Base-by-base conservation (phyloP, 2,329 filamentous ascomycete genomes). In the Elsinoe australis region DNA sequence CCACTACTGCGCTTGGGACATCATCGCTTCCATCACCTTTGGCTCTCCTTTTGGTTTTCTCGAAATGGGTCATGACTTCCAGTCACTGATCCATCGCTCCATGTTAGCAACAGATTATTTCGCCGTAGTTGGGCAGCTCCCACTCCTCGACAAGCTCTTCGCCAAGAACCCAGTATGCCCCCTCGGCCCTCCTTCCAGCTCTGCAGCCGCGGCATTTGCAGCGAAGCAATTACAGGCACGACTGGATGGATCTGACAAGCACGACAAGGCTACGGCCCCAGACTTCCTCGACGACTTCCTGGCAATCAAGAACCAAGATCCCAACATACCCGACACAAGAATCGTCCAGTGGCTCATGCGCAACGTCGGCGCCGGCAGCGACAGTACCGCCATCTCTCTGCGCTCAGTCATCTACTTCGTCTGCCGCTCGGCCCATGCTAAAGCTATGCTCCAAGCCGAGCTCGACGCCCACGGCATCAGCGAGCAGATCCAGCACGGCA, bases 341-440 rank as follows among this genome's bases (percentile, higher is more conserved):
- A n/a, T n/a, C n/a, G 32, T 34, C 32, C 14, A 7, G 14, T 34
- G 32, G 32, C 5, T 34, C 9, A 34, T 34, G 32, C 32, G 32
- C 10, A 34, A 34, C 14, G 32, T 34, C 6, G 32, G 9, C 6
- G 64, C 65, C 5, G 66, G 66, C 5, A 60, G 58, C 32, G 65
- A 67, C 47, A 69, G 67, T 5, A 69, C 66, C 1, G 67, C 64
- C 7, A 68, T 67, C 34, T 59, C 63, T 0, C 55, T 71, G 2
- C 58, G 64, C 3, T 60, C 67, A 1, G 56, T 68, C 26, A 56
- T 71, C 51, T 67, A 70, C 51, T 57, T 65, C 47, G 59, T 71
- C 7, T 49, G 64, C 39, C 57, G 55, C 10, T 56, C 64, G 14
- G 63, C 61, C 1, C 8, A 51, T 0, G 51, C 52, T 2, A 55